Percentiles rank a stretch among this genome's conserved stretches.
Conservation (phyloP, 371 early-diverging fungal species). For the Mucor irregularis region DNA sequence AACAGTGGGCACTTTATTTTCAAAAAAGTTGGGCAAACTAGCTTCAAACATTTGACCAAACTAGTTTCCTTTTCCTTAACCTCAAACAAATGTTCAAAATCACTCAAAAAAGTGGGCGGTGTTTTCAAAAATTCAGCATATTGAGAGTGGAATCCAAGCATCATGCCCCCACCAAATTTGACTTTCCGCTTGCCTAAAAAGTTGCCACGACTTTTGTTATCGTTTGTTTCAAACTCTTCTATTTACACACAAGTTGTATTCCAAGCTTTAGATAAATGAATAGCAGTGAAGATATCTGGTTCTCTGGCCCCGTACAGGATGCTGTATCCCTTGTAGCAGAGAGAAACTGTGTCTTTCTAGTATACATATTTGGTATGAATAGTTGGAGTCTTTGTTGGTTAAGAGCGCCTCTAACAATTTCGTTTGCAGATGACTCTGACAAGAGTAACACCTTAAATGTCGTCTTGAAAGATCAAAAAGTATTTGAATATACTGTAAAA, state of each 20-base stretch:
- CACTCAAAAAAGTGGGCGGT: too few relatives aligned
- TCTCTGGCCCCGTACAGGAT: conserved; percentile 21
- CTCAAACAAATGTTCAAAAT: too few relatives aligned
- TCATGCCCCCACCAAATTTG: too few relatives aligned
- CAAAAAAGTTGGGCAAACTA: background rate
- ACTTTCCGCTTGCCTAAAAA: too few relatives aligned
- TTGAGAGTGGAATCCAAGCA: too few relatives aligned
- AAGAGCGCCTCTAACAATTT: background rate
- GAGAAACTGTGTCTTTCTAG: conserved; percentile 22
- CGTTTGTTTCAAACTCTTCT: too few relatives aligned
- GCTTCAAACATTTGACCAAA: conserved; percentile 7
- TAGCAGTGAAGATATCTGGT: conserved; percentile 17
- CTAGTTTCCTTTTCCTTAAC: conserved; percentile 2
- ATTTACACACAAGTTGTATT: too few relatives aligned
- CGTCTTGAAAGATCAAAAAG: conserved; percentile 12
- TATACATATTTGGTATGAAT: conserved; percentile 25
- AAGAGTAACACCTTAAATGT: conserved; percentile 11
- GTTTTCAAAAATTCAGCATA: too few relatives aligned
- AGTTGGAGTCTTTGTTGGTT: too few relatives aligned
- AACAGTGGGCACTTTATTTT: conserved; percentile 6
- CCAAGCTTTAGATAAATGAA: background rate
- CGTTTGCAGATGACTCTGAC: conserved; percentile 23
- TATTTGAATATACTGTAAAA: too few relatives aligned
- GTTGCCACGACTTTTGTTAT: too few relatives aligned
- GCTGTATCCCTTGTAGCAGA: conserved; percentile 19